Conservation (phyloP, 352 stramenopile genomes). For the Phytophthora pseudosyringae region DNA sequence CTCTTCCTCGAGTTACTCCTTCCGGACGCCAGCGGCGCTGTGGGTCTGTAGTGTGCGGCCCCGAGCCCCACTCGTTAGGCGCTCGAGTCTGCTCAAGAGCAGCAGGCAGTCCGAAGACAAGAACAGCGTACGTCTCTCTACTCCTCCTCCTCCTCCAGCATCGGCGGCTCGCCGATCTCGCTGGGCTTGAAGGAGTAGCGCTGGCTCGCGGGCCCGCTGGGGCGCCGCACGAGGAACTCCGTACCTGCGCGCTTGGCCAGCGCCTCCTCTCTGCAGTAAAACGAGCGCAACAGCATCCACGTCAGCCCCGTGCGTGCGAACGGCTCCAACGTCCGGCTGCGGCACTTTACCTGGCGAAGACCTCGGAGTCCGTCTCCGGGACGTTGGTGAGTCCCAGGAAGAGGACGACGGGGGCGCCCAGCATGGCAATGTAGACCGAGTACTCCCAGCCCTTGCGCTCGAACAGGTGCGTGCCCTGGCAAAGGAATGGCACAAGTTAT, state of each 20-base stretch:
- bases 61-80: conserved; percentile 2
- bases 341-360: conserved; percentile 66
- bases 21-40: conserved; percentile 1
- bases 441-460: conserved; percentile 87
- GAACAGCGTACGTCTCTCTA: conserved; percentile 23
- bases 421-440: conserved; percentile 78
- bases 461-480: conserved; percentile 77
- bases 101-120: background rate
- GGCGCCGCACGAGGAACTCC: conserved; percentile 53
- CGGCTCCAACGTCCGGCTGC: background rate
- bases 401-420: conserved; percentile 73
- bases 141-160: conserved; percentile 47
- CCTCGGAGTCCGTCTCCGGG: conserved; percentile 85
- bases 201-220: conserved; percentile 49
- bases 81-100: conserved; percentile 10
- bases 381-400: conserved; percentile 82
- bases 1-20: conserved; percentile 4
- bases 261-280: conserved; percentile 57
- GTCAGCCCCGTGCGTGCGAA: background rate
- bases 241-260: conserved; percentile 59
- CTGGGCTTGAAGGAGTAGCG: conserved; percentile 47
- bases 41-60: background rate
- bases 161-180: conserved; percentile 70
- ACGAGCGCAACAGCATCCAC: background rate
- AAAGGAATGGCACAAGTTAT: background rate